A percentile compares a stretch with the other conserved stretches of the same genome.
phyloP scores from a whole-genome alignment of 768 basidiomycete genomes.

The Neoboletus magnificus region DNA sequence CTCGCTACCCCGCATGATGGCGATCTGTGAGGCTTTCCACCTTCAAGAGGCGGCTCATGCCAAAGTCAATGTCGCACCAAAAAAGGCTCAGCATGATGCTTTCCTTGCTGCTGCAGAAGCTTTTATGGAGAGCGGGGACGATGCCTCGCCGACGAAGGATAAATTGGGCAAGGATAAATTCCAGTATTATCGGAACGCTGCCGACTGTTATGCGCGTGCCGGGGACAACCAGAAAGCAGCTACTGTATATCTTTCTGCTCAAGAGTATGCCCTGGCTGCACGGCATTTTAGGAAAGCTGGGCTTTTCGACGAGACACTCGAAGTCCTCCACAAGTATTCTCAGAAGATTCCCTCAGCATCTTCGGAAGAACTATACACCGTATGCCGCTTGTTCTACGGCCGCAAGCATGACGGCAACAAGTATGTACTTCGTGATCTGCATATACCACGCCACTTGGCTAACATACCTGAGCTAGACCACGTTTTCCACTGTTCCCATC shows the following conservation, averaged over 20 bases:
- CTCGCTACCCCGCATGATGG: conserved; percentile 37
- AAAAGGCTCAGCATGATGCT: conserved; percentile 30
- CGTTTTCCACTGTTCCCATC: conserved; percentile 48
- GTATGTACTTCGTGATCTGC: conserved; percentile 1
- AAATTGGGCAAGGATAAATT: conserved; percentile 20
- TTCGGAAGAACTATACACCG: conserved; percentile 37
- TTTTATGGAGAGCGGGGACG: conserved; percentile 42
- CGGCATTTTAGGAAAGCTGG: conserved; percentile 48
- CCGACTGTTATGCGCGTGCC: conserved; percentile 44
- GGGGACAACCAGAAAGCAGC: conserved; percentile 44
- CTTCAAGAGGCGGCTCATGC: conserved; percentile 49
- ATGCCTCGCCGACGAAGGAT: conserved; percentile 15
- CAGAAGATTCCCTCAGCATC: conserved; percentile 31
- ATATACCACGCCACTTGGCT: background rate
- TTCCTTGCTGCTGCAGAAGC: conserved; percentile 47
- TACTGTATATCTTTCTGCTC: conserved; percentile 38
- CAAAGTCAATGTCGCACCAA: conserved; percentile 24
- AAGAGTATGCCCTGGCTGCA: conserved; percentile 44
- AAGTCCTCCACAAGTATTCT: conserved; percentile 38
- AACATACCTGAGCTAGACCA: conserved; percentile 34
- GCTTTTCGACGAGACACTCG: conserved; percentile 51
- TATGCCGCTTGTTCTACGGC: conserved; percentile 47
- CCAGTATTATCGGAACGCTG: conserved; percentile 25
- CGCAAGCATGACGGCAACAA: conserved; percentile 24
- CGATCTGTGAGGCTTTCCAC: conserved; percentile 50